Conservation (phyloP, 352 stramenopile species). For the Pseudoperonospora humuli region DNA sequence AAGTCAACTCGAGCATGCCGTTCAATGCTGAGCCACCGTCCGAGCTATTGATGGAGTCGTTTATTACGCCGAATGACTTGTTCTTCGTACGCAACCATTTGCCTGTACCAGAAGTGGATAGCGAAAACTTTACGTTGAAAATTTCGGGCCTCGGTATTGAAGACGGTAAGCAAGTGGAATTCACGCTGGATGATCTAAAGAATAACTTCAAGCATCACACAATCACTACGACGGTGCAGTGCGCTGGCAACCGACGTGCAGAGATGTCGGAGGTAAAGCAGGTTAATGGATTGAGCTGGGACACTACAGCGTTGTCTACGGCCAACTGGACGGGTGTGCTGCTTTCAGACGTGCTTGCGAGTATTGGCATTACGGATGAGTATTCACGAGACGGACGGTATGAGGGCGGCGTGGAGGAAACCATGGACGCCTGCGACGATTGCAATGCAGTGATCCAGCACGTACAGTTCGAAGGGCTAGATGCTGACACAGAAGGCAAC, state of each 20-base stretch:
- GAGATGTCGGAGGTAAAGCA: constrained; percentile 91
- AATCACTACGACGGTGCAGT: constrained; percentile 94
- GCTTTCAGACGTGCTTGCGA: constrained; percentile 89
- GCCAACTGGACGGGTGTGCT: constrained; percentile 93
- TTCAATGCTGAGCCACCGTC: constrained; percentile 94
- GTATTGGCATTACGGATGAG: constrained; percentile 77
- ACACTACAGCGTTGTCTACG: constrained; percentile 88
- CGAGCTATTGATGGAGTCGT: constrained; percentile 89
- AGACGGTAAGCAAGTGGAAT: constrained; percentile 30
- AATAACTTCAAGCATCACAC: constrained; percentile 88
- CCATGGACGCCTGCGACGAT: constrained; percentile 44
- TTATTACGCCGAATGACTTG: constrained; percentile 93
- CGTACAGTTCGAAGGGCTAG: constrained; percentile 79
- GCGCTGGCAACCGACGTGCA: constrained; percentile 92
- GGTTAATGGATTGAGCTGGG: constrained; percentile 80
- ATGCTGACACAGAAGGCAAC: constrained; percentile 78
- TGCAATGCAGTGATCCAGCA: constrained; percentile 74
- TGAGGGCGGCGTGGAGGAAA: constrained; percentile 47
- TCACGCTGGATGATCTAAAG: constrained; percentile 88
- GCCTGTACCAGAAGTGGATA: constrained; percentile 88
- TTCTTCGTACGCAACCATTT: constrained; percentile 98
- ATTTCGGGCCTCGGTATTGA: constrained; percentile 54
- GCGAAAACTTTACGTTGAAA: constrained; percentile 55
- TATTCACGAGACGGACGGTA: constrained; percentile 39
- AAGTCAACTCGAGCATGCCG: constrained; percentile 90